Evolutionary conservation across 129 eudicot species (phyloP).

Genomic region (Solidago caesia): DNA sequence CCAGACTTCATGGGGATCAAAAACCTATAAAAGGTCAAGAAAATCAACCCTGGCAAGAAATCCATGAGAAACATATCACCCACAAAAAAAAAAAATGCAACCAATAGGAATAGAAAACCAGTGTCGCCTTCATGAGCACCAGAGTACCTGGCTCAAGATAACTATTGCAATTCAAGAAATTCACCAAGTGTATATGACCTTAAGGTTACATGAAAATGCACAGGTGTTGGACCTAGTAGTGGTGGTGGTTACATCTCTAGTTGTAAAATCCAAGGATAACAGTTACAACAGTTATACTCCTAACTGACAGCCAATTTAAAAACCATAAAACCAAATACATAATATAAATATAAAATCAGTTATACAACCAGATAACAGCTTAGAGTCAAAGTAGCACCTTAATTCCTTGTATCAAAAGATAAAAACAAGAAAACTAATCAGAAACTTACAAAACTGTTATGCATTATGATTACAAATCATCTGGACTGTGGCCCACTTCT

Average conservation of each 20-base stretch:
- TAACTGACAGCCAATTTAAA: too few species aligned
- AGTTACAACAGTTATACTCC: too few species aligned
- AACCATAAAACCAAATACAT: constrained; percentile 8
- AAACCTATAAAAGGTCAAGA: constrained; percentile 32
- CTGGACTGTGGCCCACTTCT: constrained; percentile 38
- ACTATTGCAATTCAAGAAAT: constrained; percentile 28
- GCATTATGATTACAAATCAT: constrained; percentile 18
- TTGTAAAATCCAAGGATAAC: too few species aligned
- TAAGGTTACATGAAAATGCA: too few species aligned
- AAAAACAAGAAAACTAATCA: constrained; percentile 5
- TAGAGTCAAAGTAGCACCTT: neutral
- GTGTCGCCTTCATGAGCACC: constrained; percentile 28
- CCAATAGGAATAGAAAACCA: constrained; percentile 31
- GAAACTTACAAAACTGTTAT: constrained; percentile 21
- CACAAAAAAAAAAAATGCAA: constrained; percentile 32
- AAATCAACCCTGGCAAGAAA: constrained; percentile 32
- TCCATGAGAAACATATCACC: constrained; percentile 25
- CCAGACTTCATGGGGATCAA: constrained; percentile 30
- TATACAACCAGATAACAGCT: constrained; percentile 14
- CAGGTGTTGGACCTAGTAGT: too few species aligned
- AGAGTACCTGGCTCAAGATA: constrained; percentile 30
- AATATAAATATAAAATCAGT: constrained; percentile 11
- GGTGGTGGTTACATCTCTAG: too few species aligned
- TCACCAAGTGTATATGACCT: constrained; percentile 7
- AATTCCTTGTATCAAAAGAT: neutral